These are phyloP conservation scores for Lasiodiplodia sp. DNA, from an alignment of 2,329 filamentous ascomycete species.

Conservation along the genomic window DNA sequence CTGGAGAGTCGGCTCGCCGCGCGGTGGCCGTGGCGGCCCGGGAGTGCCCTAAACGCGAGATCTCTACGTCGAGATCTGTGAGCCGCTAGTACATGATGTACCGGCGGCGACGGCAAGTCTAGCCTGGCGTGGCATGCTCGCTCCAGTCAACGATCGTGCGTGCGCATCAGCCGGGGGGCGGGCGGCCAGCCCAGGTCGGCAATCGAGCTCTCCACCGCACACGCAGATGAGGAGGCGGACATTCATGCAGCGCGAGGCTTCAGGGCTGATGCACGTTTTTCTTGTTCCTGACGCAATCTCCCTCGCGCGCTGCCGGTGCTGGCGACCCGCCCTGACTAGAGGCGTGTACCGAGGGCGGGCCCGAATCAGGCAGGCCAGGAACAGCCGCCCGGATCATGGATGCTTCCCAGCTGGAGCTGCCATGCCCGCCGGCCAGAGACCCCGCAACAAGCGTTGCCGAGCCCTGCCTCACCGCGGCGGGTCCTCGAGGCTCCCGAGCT, in stretches of 20 bases:
- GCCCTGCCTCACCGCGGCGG: conserved; percentile 45
- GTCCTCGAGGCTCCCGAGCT: conserved; percentile 48
- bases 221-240: conserved; percentile 26
- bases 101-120: conserved; percentile 33
- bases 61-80: conserved; percentile 40
- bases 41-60: conserved; percentile 28
- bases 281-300: conserved; percentile 53
- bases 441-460: conserved; percentile 54
- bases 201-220: conserved; percentile 18
- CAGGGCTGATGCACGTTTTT: conserved; percentile 46
- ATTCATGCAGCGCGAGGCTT: conserved; percentile 29
- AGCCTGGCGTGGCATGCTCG: conserved; percentile 38
- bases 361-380: conserved; percentile 29
- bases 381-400: conserved; percentile 30
- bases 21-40: conserved; percentile 22
- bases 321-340: conserved; percentile 40
- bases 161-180: conserved; percentile 39
- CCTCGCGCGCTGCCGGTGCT: conserved; percentile 41
- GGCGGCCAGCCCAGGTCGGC: conserved; percentile 23
- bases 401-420: conserved; percentile 28
- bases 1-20: conserved; percentile 4
- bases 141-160: conserved; percentile 42
- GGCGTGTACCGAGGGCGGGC: conserved; percentile 20
- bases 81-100: conserved; percentile 35
- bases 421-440: conserved; percentile 36